Percentiles rank a stretch among this genome's conserved stretches.
These are phyloP conservation scores for Pseudocercospora pini-densiflorae DNA, from an alignment of 2,329 filamentous ascomycete genomes.

Conservation along the genomic window DNA sequence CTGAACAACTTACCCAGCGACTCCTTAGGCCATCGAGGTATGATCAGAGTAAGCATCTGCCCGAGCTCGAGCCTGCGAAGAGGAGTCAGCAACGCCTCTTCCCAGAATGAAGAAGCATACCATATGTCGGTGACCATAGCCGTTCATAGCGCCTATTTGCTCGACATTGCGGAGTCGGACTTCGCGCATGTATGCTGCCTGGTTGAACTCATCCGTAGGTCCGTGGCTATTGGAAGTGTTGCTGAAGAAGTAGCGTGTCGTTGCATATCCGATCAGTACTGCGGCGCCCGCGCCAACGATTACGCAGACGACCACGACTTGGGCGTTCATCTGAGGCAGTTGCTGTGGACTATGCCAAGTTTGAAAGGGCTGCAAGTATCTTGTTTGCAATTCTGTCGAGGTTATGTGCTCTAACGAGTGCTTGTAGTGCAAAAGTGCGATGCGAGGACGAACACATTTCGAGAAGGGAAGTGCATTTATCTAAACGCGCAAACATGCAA, in stretches of 20 bases:
- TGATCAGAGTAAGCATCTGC: conserved; percentile 4
- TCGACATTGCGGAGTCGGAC: conserved; percentile 32
- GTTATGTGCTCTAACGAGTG: background rate
- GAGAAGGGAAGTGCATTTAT: conserved; percentile 5
- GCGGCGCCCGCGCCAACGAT: conserved; percentile 29
- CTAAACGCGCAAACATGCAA: background rate
- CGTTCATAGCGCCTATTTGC: conserved; percentile 22
- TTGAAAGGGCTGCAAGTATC: background rate
- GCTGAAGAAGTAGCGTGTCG: conserved; percentile 28
- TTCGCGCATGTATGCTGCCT: conserved; percentile 37
- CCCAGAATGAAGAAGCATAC: conserved; percentile 4
- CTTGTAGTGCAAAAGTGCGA: background rate
- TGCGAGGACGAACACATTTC: background rate
- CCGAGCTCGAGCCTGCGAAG: background rate
- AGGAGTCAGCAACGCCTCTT: background rate
- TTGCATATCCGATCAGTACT: conserved; percentile 31
- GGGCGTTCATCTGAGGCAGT: conserved; percentile 7
- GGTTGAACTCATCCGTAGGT: conserved; percentile 21
- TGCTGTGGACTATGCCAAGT: background rate
- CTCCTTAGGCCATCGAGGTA: conserved; percentile 1
- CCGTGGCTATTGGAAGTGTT: conserved; percentile 7
- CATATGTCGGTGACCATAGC: conserved; percentile 20
- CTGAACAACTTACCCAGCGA: background rate
- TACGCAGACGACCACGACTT: conserved; percentile 26
- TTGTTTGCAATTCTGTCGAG: background rate